Base-by-base conservation (phyloP, 2,329 filamentous ascomycete species). In the Colletotrichum musicola region DNA sequence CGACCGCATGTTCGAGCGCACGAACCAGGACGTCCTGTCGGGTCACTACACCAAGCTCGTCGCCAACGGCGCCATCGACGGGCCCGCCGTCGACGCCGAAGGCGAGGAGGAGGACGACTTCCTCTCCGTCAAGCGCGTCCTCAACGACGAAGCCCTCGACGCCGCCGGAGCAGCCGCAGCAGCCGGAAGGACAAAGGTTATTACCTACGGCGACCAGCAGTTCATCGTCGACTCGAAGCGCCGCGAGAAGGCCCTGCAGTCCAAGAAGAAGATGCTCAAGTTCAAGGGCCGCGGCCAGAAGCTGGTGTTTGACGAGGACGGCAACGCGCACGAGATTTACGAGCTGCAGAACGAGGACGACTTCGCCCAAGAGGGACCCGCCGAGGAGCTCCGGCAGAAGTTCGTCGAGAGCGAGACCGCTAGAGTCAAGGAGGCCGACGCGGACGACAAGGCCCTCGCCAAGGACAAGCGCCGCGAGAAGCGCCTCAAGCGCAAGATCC, bases 1-100 rank as follows among this genome's bases (percentile, higher is more conserved):
- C 78, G 94, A 99, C 80, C 92, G 94, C 74, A 98, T 99, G 96
- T 98, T 98, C 80, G 95, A 98, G 83, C 88, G 96, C 69, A 93
- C 92, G 74, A 99, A 99, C 80, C 95, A 98, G 80, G 95, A 98
- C 77, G 93, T 99, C 38, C 82, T 99, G 72, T 95, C 95, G n/a
- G 90, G 92, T 64, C 96, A 99, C 81, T 98, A 98, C 83, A 89
- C 90, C 68, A 97, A 95, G 76, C 87, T 99, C 71, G 90, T 98
- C 69, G 86, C 86, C 58, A 86, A 90, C 46, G 89, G 80, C 3
- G 79, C 81, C 71, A 78, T 9, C 47, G 86, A 88, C 69, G 87
- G 84, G 16, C 88, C 66, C 20, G 79, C 72, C 3, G 20, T 57
- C 55, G 72, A 72, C 57, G 77, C 75, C 4, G 84, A 77, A 4